Evolutionary conservation across 768 basidiomycete species (phyloP).

Genomic region (Ramaria sp.): DNA sequence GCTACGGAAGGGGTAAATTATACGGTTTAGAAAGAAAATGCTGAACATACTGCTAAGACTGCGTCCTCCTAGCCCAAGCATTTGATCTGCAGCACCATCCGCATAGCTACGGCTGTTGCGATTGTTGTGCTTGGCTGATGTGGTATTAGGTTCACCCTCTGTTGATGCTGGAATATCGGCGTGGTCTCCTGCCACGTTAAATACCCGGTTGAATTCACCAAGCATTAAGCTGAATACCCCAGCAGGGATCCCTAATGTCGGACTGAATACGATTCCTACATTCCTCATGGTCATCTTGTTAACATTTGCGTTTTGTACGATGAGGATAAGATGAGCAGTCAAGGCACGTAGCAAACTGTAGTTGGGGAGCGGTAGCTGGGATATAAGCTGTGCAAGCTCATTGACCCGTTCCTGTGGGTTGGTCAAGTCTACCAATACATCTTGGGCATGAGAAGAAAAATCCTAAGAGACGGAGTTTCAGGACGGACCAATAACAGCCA

Average conservation of each 20-base stretch:
- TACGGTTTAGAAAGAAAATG: slow-evolving; percentile 4
- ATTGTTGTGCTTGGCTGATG: slow-evolving; percentile 24
- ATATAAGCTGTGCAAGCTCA: slow-evolving; percentile 80
- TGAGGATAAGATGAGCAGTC: slow-evolving; percentile 87
- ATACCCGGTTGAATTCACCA: slow-evolving; percentile 85
- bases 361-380: slow-evolving; percentile 80
- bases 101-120: slow-evolving; percentile 81
- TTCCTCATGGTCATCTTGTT: slow-evolving; percentile 99
- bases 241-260: slow-evolving; percentile 95
- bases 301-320: slow-evolving; percentile 78
- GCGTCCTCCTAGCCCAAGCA: slow-evolving; percentile 70
- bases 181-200: slow-evolving; percentile 56
- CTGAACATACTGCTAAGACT: slow-evolving; percentile 47
- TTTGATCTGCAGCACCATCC: slow-evolving; percentile 70
- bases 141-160: slow-evolving; percentile 13
- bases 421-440: slow-evolving; percentile 56
- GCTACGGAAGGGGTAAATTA: slow-evolving; percentile 13
- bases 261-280: slow-evolving; percentile 97
- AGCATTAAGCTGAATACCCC: slow-evolving; percentile 94
- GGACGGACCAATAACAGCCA: slow-evolving; percentile 84
- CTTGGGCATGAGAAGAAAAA: slow-evolving; percentile 8
- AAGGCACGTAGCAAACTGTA: slow-evolving; percentile 91
- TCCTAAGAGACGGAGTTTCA: slow-evolving; percentile 10
- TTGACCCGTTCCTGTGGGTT: slow-evolving; percentile 79
- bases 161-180: slow-evolving; percentile 11